phyloP scores from a whole-genome alignment of 2,329 filamentous ascomycete species.

The Knufia petricola region DNA sequence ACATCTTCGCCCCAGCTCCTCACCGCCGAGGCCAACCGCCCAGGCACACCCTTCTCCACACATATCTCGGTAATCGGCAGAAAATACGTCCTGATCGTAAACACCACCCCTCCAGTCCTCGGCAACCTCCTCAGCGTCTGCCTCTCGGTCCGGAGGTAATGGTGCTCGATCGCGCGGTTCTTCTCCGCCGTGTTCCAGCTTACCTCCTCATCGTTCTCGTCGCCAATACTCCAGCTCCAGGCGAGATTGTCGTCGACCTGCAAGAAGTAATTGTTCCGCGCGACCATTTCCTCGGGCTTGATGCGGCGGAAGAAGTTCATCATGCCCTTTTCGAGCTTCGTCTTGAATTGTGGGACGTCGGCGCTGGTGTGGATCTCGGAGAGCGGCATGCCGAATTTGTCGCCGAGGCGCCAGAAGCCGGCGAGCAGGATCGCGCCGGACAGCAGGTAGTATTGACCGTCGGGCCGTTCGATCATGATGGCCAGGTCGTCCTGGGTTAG shows the following conservation, averaged over 20 bases:
- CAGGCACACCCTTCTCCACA: constrained; percentile 66
- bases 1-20: constrained; percentile 76
- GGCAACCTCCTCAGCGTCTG: constrained; percentile 59
- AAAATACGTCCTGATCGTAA: constrained; percentile 75
- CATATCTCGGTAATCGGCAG: constrained; percentile 59
- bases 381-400: constrained; percentile 72
- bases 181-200: constrained; percentile 71
- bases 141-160: constrained; percentile 67
- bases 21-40: constrained; percentile 65
- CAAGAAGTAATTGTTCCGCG: constrained; percentile 77
- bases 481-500: constrained; percentile 75
- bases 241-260: constrained; percentile 70
- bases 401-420: constrained; percentile 72
- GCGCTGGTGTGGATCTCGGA: constrained; percentile 71
- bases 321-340: constrained; percentile 69
- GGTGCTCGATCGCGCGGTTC: constrained; percentile 60
- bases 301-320: constrained; percentile 68
- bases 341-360: constrained; percentile 61
- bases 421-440: constrained; percentile 63
- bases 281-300: constrained; percentile 54
- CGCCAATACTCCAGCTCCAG: constrained; percentile 68
- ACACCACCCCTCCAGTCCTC: constrained; percentile 50
- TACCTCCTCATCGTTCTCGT: constrained; percentile 54
- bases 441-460: constrained; percentile 73
- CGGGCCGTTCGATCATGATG: constrained; percentile 66